Evolutionary conservation across 2,329 filamentous ascomycete species (phyloP).

Genomic region (Metarhizium anisopliae): DNA sequence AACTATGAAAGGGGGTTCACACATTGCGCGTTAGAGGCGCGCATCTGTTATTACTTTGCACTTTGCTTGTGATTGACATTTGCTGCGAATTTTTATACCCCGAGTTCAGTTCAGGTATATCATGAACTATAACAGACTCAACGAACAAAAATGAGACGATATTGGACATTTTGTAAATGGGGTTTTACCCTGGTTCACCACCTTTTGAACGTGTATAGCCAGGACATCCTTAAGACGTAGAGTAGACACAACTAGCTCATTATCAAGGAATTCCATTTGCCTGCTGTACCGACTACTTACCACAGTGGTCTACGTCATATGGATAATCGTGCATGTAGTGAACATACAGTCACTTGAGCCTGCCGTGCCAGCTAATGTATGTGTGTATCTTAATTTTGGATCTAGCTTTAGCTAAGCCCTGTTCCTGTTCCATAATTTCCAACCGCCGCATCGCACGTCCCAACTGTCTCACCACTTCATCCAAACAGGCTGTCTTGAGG

Average conservation of each 20-base stretch:
- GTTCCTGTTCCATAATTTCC: not conserved
- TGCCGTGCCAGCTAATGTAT: not conserved
- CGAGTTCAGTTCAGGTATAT: not conserved
- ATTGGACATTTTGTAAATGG: not conserved
- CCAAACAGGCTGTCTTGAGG: not conserved
- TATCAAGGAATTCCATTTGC: not conserved
- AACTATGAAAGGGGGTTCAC: not conserved
- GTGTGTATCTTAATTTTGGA: not conserved
- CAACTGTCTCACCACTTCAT: not conserved
- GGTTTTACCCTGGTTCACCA: not conserved
- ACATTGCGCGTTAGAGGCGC: not conserved
- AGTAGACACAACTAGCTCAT: not conserved
- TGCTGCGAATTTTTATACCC: not conserved
- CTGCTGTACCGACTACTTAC: no score
- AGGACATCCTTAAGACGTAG: not conserved
- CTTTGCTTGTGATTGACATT: not conserved
- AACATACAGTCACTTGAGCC: no score
- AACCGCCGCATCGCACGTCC: conserved; percentile 3
- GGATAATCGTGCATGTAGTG: no score
- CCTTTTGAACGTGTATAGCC: not conserved
- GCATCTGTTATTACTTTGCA: not conserved
- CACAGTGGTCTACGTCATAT: no score
- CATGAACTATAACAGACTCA: not conserved
- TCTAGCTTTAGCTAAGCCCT: not conserved
- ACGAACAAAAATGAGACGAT: not conserved